Evolutionary conservation across 805 yeast species (phyloP).

Genomic region (Saccharomycopsis sp.): DNA sequence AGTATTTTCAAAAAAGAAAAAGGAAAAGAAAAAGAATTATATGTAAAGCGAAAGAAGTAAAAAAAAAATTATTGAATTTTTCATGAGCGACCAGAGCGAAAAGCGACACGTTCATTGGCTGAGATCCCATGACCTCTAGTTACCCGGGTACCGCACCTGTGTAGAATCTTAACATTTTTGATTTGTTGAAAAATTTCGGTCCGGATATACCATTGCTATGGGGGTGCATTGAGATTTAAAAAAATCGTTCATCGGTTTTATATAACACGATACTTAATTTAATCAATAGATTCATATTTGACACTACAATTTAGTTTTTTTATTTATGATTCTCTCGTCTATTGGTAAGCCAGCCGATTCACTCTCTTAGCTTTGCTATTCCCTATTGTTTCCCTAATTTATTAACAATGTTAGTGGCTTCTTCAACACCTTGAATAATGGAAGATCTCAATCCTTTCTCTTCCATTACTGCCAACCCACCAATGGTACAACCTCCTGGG

Average conservation of each 20-base stretch:
- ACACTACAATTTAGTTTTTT: background rate
- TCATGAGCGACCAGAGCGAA: background rate
- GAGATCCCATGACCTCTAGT: background rate
- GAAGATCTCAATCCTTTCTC: slow-evolving; percentile 84
- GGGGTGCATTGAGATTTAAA: too few species aligned
- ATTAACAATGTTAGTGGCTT: slow-evolving; percentile 78
- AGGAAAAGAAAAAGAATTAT: too few species aligned
- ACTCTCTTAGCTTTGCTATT: too few species aligned
- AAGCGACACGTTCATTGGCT: background rate
- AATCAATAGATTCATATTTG: too few species aligned
- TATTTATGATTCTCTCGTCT: background rate
- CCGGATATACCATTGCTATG: background rate
- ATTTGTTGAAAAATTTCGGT: background rate
- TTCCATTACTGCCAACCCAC: slow-evolving; percentile 89
- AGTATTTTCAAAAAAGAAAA: too few species aligned
- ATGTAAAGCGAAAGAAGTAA: too few species aligned
- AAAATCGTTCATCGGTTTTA: too few species aligned
- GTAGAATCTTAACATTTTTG: background rate
- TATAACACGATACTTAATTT: too few species aligned
- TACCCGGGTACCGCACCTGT: background rate
- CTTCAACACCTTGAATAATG: slow-evolving; percentile 82
- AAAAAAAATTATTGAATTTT: too few species aligned
- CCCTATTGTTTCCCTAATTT: slow-evolving; percentile 43
- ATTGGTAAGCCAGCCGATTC: too few species aligned
- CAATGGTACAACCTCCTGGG: slow-evolving; percentile 97